phyloP scores from a whole-genome alignment of 2,329 filamentous ascomycete genomes.

The Eurotiales sp. region DNA sequence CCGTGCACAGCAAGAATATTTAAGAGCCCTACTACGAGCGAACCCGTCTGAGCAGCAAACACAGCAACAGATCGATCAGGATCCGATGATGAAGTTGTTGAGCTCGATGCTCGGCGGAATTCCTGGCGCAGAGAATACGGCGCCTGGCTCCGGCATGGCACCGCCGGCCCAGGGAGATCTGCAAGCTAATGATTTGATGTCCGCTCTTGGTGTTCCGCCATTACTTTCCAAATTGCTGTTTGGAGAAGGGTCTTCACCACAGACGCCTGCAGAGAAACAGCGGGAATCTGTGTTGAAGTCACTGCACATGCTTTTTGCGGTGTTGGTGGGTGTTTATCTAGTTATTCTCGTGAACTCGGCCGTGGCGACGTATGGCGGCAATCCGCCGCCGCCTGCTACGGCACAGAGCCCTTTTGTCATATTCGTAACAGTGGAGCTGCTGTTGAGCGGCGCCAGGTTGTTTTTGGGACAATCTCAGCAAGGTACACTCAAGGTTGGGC shows the following conservation, averaged over 20 bases:
- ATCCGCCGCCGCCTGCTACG: slow-evolving; percentile 43
- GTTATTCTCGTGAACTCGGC: slow-evolving; percentile 35
- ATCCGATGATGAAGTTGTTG: slow-evolving; percentile 36
- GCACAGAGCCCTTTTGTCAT: slow-evolving; percentile 43
- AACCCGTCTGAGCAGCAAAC: slow-evolving; percentile 19
- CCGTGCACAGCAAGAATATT: slow-evolving; percentile 21
- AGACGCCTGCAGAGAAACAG: slow-evolving; percentile 34
- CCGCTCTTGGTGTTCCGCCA: slow-evolving; percentile 43
- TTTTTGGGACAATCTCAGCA: slow-evolving; percentile 26
- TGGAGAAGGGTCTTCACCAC: slow-evolving; percentile 34
- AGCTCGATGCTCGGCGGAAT: slow-evolving; percentile 33
- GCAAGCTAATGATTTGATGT: slow-evolving; percentile 29
- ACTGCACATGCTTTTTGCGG: slow-evolving; percentile 56
- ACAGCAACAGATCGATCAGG: slow-evolving; percentile 22
- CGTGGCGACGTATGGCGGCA: slow-evolving; percentile 35
- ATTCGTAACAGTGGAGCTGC: slow-evolving; percentile 46
- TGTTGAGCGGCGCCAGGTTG: slow-evolving; percentile 37
- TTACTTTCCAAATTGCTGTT: slow-evolving; percentile 37
- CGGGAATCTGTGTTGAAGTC: slow-evolving; percentile 50
- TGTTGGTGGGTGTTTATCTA: slow-evolving; percentile 54
- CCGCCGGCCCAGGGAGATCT: slow-evolving; percentile 15
- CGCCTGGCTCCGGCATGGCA: slow-evolving; percentile 13
- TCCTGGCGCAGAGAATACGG: slow-evolving; percentile 16
- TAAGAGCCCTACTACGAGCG: slow-evolving; percentile 23
- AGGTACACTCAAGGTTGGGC: slow-evolving; percentile 26